These are phyloP conservation scores for Cyclotella atomus DNA, from an alignment of 108 stramenopile species.

Conservation along the genomic window DNA sequence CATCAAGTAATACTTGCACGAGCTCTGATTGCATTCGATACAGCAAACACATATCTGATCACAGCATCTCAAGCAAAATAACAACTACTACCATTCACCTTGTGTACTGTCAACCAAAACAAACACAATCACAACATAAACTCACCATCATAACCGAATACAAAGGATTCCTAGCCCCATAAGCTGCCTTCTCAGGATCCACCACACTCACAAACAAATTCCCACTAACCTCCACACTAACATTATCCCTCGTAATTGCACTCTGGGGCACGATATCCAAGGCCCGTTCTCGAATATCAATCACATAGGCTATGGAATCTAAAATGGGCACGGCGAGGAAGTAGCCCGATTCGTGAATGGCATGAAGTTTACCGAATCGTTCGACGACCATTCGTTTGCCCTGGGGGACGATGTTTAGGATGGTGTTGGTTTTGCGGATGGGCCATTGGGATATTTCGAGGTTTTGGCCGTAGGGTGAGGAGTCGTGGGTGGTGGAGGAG, in stretches of 20 bases:
- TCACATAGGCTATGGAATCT: constrained; percentile 92
- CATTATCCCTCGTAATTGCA: constrained; percentile 98
- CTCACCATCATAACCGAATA: constrained; percentile 94
- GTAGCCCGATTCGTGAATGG: constrained; percentile 89
- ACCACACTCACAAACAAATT: constrained; percentile 96
- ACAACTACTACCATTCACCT: no score
- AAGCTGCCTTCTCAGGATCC: constrained; percentile 91
- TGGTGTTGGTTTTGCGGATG: constrained; percentile 81
- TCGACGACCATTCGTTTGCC: constrained; percentile 95
- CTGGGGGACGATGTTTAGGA: constrained; percentile 94
- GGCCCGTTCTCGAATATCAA: constrained; percentile 95
- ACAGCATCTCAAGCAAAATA: no score
- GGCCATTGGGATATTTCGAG: constrained; percentile 78
- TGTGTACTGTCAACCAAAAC: no score
- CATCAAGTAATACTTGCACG: no score
- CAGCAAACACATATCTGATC: no score
- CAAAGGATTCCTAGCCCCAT: constrained; percentile 95
- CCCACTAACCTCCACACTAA: constrained; percentile 95
- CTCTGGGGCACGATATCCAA: constrained; percentile 92
- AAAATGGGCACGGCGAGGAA: constrained; percentile 95
- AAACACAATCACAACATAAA: background rate
- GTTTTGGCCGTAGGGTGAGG: constrained; percentile 50
- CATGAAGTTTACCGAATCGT: constrained; percentile 89
- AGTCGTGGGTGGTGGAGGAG: constrained; percentile 28
- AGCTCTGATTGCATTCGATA: no score